phyloP scores from a whole-genome alignment of 768 basidiomycete genomes.

The Sarcomyxa edulis region DNA sequence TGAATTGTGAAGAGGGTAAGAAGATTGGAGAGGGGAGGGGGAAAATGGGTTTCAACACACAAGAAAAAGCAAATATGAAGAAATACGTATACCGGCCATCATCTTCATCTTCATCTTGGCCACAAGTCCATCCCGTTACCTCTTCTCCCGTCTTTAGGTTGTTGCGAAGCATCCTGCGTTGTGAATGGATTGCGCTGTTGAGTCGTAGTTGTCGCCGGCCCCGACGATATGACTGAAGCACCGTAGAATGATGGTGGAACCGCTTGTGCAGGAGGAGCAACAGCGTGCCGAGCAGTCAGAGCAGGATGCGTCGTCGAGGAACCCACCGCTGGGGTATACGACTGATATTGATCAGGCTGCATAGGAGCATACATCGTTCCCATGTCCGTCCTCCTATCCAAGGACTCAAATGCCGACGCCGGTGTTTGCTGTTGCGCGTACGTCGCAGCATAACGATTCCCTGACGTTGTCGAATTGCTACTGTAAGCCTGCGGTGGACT shows the following conservation, averaged over 20 bases:
- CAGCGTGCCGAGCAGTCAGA: conserved; percentile 33
- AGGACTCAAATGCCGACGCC: conserved; percentile 47
- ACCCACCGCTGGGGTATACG: conserved; percentile 35
- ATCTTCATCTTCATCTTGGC: conserved; percentile 57
- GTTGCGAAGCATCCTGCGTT: conserved; percentile 24
- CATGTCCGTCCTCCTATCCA: conserved; percentile 61
- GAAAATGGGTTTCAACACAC: conserved; percentile 10
- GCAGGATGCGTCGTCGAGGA: conserved; percentile 26
- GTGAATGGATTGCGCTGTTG: conserved; percentile 22
- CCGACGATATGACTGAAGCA: conserved; percentile 47
- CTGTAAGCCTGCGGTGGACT: conserved; percentile 75
- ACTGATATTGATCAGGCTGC: conserved; percentile 75
- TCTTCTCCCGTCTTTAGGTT: conserved; percentile 54
- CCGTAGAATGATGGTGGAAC: conserved; percentile 69
- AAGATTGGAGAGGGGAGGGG: conserved; percentile 12
- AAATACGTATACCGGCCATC: conserved; percentile 1
- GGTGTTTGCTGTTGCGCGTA: conserved; percentile 42
- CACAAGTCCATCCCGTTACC: conserved; percentile 68
- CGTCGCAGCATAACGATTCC: conserved; percentile 55
- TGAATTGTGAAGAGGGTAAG: conserved; percentile 1
- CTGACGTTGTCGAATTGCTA: conserved; percentile 43
- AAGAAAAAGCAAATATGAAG: conserved; percentile 6
- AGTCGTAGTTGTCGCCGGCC: conserved; percentile 25
- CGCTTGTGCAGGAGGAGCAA: conserved; percentile 45
- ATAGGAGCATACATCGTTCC: conserved; percentile 73